Evolutionary conservation across 768 basidiomycete genomes (phyloP), one percentile per base, ranked within the genome.

Genomic region (Naganishia friedmannii): DNA sequence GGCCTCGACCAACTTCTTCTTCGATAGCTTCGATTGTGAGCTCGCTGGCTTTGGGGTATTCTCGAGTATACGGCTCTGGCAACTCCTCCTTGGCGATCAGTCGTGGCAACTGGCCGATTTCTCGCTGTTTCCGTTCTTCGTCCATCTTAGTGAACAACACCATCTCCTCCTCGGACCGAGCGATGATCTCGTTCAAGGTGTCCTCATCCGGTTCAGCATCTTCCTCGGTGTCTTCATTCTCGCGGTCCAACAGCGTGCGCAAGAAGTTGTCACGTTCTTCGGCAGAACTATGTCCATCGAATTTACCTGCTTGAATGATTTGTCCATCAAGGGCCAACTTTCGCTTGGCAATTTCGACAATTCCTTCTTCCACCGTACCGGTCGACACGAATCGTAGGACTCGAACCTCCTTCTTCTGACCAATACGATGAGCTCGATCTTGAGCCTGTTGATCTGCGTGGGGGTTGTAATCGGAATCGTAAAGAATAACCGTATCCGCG

Each of bases 301-400:
- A 97, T 55, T 93, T 92, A 85, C 95, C 95, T 66, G 93, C 93
- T 83, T 97, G 95, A 77, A 97, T 97, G 83, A 96, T 95, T 82
- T 99, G 98, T 83, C 95, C 93, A 80, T 99, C 96, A 77, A 99
- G 94, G 77, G 95, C 95, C 32, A 97, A 89, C 84, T 99, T 99
- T 83, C 88, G 91, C 69, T 91, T 87, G 6, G 96, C 96, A 73
- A 93, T 88, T 54, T 92, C 90, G 72, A 97, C 90, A 87, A 98
- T 96, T 3, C 93, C 92, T 82, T 98, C 96, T 82, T 98, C 96
- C 28, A 99, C 93, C 73, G 93, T 95, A 84, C 93, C 93, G 81
- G 96, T 92, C 4, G 95, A 96, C 79, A 99, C 94, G 81, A 99
- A 91, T 72, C 95, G 88, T 73, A 98, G 85, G 73, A 99, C 98